Evolutionary conservation across 2,329 filamentous ascomycete species (phyloP), one percentile per base, ranked within the genome.

Genomic region (Hypoxylon sp.): DNA sequence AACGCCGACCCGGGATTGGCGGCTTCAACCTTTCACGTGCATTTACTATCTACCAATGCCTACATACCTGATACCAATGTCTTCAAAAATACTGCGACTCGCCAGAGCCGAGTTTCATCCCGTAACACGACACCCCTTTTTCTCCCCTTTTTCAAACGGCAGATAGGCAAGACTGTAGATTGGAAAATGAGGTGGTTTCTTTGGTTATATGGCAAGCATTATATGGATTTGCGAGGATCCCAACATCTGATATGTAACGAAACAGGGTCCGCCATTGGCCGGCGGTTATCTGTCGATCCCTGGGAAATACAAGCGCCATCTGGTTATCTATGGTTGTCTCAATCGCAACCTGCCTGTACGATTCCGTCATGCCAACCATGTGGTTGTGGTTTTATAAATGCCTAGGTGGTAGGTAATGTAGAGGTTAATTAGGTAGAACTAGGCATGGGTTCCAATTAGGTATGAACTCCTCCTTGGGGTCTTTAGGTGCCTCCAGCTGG

Each of bases 321-420:
- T 17, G 19, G 41, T 34, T 56, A 60, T 56, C 56, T 60, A 60
- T 59, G 56, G 51, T 17, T 48, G 56, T 44, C 47, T 48, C 50
- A 41, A 51, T 56, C 55, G 55, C 54, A 62, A 55, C 28, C 30
- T 44, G 50, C n/a, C 53, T 56, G 54, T 63, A 37, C 39, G 56
- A 64, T 57, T 62, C 51, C 62, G 54, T 62, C 58, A 65, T 54
- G 59, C 56, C 58, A 59, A 59, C 52, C 58, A 59, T 62, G 62
- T 54, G 60, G 57, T 58, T 62, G 62, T 54, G 60, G 57, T 58
- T 55, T 64, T 51, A 55, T 61, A 48, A 47, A 43, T 50, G 46
- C 47, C 51, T 50, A 53, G 53, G 43, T n/a, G 20, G 47, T 41
- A 49, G 55, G 17, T 11, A 34, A 47, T 6, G 37, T 17, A 20